Base-by-base conservation (phyloP, 441 rosid genomes). In the Omphalea diandra region DNA sequence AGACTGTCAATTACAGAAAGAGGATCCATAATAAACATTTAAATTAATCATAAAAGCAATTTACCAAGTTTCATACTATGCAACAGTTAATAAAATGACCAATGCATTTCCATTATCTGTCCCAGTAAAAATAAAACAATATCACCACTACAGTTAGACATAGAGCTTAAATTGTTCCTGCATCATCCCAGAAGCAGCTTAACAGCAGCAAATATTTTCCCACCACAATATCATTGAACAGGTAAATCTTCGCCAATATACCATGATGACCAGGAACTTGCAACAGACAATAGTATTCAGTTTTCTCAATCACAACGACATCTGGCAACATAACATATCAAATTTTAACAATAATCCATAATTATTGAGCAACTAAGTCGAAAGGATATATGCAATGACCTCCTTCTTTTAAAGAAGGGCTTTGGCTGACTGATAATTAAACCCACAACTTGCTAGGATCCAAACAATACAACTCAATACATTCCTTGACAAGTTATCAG, bases 1-100 rank as follows among this genome's bases (percentile, higher is more conserved):
- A 29, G 93, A 89, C 99, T 94, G 82, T 41, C 41, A 77, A 71
- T 58, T 70, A 46, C 69, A 71, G 31, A 77, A 71, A 43, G 5
- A 65, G 79, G 33, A 44, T 53, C 32, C 35, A 27, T 57, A 60
- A 78, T 67, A 53, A 70, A 22, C 43, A 52, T 26, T 41, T 18
- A 40, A 55, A 36, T 11, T 49, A 20, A 31, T n/a, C 12, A 7
- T 40, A 40, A 40, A 11, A 40, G 12, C 9, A 52, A 9, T 22
- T 22, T 11, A 53, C 40, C 24, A 29, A 58, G 44, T 24, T 57
- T 20, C 43, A 10, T 29, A 50, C 22, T 27, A 32, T 65, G 59
- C 20, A 52, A 35, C 22, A 32, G 11, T 4, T 17, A 24, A 46
- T 5, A 22, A 35, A 52, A 52, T 11, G 2, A 33, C 31, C 20